Evolutionary conservation across 2,329 filamentous ascomycete species (phyloP), one percentile per base, ranked within the genome.

Genomic region (Ascochyta lentis): DNA sequence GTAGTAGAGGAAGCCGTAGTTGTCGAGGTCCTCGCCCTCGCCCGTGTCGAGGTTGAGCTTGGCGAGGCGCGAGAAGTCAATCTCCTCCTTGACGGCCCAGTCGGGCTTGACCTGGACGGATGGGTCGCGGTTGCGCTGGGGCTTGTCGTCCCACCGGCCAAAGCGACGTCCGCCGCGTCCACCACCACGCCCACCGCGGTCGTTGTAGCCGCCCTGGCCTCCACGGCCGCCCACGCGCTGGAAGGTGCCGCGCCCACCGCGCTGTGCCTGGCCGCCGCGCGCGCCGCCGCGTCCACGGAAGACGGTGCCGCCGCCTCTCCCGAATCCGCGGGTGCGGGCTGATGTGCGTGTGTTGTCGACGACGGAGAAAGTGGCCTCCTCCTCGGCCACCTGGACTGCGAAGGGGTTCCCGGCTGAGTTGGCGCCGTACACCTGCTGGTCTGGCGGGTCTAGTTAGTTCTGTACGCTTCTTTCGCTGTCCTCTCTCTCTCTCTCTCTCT

Each of bases 71-170:
- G 92, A 94, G 81, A 96, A 99, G 79, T 99, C 95, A 76, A 99
- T 97, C 84, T 99, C 95, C 81, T 99, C 95, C 70, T 97, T 83
- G 80, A 99, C 86, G 73, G 87, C 85, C 95, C 95, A 99, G 76
- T 97, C 93, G 22, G 93, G 86, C 80, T 96, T 96, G 79, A 98
- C 92, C 80, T 94, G 94, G 74, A 99, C 91, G 33, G 92, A 96
- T 10, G 94, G 90, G 80, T 99, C 95, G 58, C 95, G 91, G 80
- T 96, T 97, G 72, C 95, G 89, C 77, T 94, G 87, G 58, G 95
- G 95, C 87, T 98, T 98, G 82, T 99, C 95, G 76, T 99, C 95
- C 80, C 95, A 96, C 94, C 95, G 98, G 75, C 95, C 95, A 72
- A 97, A 97, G 67, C 95, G 88, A 66, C 95, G 89, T 47, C 91